Percentiles rank a stretch among this genome's conserved stretches.
These are phyloP conservation scores for Metarhizium rileyi DNA, from an alignment of 2,329 filamentous ascomycete species.

Conservation along the genomic window DNA sequence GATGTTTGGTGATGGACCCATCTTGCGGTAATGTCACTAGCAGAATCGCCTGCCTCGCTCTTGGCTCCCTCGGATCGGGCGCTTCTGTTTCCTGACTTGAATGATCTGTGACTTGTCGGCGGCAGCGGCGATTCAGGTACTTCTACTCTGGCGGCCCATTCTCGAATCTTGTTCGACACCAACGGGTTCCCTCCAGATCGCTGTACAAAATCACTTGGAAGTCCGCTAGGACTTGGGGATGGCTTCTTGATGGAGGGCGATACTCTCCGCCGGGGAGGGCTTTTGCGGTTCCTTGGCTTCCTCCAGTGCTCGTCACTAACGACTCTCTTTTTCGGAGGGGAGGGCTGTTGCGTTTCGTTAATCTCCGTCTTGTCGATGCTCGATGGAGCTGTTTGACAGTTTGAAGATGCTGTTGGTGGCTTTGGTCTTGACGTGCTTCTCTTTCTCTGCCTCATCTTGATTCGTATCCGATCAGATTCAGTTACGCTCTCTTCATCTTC, in stretches of 20 bases:
- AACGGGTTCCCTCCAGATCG: constrained; percentile 44
- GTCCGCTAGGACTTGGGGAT: constrained; percentile 8
- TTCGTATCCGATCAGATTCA: constrained; percentile 49
- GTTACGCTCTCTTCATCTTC: constrained; percentile 50
- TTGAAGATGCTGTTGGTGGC: constrained; percentile 13
- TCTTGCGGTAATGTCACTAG: constrained; percentile 19
- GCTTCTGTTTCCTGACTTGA: constrained; percentile 23
- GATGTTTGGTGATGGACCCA: constrained; percentile 5
- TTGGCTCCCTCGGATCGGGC: constrained; percentile 16
- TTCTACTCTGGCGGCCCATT: constrained; percentile 51
- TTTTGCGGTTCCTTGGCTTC: constrained; percentile 46
- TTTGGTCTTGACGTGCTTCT: constrained; percentile 22
- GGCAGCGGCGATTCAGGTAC: constrained; percentile 30
- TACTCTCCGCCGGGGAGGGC: constrained; percentile 30
- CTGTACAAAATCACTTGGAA: constrained; percentile 51
- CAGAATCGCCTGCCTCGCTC: constrained; percentile 18
- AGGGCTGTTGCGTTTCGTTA: constrained; percentile 22
- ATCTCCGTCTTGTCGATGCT: constrained; percentile 11
- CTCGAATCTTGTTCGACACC: constrained; percentile 49
- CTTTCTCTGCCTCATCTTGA: constrained; percentile 42
- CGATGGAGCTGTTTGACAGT: constrained; percentile 16
- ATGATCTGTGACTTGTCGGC: constrained; percentile 24
- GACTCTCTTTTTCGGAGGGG: constrained; percentile 79
- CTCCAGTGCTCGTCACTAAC: constrained; percentile 90
- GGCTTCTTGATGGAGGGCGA: constrained; percentile 24